Evolutionary conservation across 2,329 filamentous ascomycete species (phyloP).

Genomic region (Xylaria hypoxylon): DNA sequence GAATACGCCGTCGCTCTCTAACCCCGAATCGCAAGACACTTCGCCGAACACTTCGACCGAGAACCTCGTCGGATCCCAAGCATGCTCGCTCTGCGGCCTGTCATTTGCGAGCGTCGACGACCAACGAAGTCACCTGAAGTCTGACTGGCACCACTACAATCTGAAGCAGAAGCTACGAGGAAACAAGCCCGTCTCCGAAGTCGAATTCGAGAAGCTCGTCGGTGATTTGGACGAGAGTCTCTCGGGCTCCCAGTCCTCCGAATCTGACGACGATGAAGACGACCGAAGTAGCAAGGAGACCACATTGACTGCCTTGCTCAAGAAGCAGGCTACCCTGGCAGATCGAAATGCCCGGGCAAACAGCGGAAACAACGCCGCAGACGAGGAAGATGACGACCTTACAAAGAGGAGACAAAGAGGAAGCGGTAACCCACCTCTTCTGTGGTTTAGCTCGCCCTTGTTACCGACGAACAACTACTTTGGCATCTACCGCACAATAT

Average conservation of each 20-base stretch:
- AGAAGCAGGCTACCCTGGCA: slow-evolving; percentile 82
- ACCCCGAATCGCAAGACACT: slow-evolving; percentile 43
- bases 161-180: slow-evolving; percentile 90
- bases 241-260: slow-evolving; percentile 84
- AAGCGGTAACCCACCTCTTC: slow-evolving; percentile 76
- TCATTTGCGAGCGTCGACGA: slow-evolving; percentile 79
- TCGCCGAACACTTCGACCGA: slow-evolving; percentile 47
- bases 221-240: slow-evolving; percentile 90
- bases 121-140: slow-evolving; percentile 86
- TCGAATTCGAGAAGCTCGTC: slow-evolving; percentile 87
- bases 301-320: slow-evolving; percentile 80
- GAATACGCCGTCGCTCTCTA: slow-evolving; percentile 44
- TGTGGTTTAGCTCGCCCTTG: slow-evolving; percentile 85
- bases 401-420: slow-evolving; percentile 62
- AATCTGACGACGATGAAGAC: slow-evolving; percentile 72
- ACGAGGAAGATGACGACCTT: slow-evolving; percentile 62
- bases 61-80: slow-evolving; percentile 71
- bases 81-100: slow-evolving; percentile 83
- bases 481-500: slow-evolving; percentile 85
- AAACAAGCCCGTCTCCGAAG: slow-evolving; percentile 76
- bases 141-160: slow-evolving; percentile 94
- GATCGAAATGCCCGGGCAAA: slow-evolving; percentile 52
- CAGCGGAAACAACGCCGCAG: slow-evolving; percentile 61
- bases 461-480: slow-evolving; percentile 83
- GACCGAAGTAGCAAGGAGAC: slow-evolving; percentile 68